These are phyloP conservation scores for Tolypocladium ophioglossoides DNA, from an alignment of 2,329 filamentous ascomycete genomes.

Conservation along the genomic window DNA sequence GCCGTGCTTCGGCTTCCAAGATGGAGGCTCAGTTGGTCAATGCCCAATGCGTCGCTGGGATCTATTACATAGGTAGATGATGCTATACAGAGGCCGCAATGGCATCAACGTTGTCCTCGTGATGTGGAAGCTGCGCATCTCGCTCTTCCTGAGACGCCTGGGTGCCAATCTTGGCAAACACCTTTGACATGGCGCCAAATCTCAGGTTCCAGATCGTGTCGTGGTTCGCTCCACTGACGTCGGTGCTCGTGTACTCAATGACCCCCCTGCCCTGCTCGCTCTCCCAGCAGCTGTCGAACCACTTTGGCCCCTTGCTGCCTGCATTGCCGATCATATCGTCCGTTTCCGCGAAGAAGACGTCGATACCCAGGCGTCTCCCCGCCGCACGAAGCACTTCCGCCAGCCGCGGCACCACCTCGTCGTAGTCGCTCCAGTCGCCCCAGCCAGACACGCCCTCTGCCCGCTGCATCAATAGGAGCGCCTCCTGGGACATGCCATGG, in stretches of 20 bases:
- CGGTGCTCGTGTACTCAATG: slow-evolving; percentile 12
- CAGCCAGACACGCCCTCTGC: slow-evolving; percentile 9
- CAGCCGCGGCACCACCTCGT: slow-evolving; percentile 15
- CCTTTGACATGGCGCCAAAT: slow-evolving; percentile 8
- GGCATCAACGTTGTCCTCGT: not conserved
- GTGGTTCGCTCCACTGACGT: slow-evolving; percentile 15
- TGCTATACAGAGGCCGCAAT: not conserved
- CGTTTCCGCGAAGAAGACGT: slow-evolving; percentile 17
- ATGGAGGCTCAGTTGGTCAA: not conserved
- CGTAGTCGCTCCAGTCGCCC: slow-evolving; percentile 20
- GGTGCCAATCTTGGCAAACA: slow-evolving; percentile 8
- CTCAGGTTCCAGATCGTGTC: slow-evolving; percentile 13
- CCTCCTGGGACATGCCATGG: slow-evolving; percentile 15
- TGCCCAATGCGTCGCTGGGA: not conserved
- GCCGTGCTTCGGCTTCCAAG: not conserved
- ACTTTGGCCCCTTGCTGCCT: slow-evolving; percentile 12
- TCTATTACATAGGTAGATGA: not conserved
- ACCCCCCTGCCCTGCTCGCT: slow-evolving; percentile 2
- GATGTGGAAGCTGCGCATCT: not conserved
- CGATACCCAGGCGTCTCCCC: slow-evolving; percentile 9
- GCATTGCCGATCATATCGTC: slow-evolving; percentile 17
- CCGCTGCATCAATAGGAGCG: slow-evolving; percentile 17
- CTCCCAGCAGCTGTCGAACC: slow-evolving; percentile 18
- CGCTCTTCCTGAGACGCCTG: not conserved
- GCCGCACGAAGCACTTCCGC: slow-evolving; percentile 7